Evolutionary conservation across 495 filamentous ascomycete genomes (phyloP).

Genomic region (Aspergillus haitiensis): DNA sequence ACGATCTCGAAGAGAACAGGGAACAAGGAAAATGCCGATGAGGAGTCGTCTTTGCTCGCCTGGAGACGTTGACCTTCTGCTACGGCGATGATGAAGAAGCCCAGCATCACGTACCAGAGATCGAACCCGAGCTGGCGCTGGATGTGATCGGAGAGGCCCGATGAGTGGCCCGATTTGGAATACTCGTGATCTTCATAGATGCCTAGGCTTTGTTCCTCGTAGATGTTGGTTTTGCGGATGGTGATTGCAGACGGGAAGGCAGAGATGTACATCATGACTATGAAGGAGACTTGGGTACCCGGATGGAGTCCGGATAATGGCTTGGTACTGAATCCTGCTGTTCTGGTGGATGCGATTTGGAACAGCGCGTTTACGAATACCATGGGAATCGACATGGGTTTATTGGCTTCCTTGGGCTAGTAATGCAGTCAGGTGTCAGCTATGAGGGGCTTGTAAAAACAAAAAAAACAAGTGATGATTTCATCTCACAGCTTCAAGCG

Average conservation of each 20-base stretch:
- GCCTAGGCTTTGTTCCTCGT: conserved; percentile 85
- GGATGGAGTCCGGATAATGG: conserved; percentile 73
- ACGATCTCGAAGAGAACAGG: conserved; percentile 83
- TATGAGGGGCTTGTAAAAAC: too few relatives aligned
- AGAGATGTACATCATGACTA: conserved; percentile 98
- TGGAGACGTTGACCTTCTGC: conserved; percentile 64
- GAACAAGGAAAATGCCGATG: conserved; percentile 51
- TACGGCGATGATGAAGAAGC: conserved; percentile 77
- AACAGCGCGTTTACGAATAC: conserved; percentile 76
- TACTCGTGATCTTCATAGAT: conserved; percentile 55
- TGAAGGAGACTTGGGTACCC: conserved; percentile 81
- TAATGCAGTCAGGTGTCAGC: conserved; percentile 1
- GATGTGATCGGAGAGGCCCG: conserved; percentile 64
- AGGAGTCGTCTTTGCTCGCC: conserved; percentile 31
- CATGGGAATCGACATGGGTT: conserved; percentile 55
- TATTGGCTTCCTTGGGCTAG: conserved; percentile 45
- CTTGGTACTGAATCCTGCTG: conserved; percentile 76
- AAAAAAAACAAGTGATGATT: neutral
- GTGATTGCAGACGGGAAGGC: conserved; percentile 88
- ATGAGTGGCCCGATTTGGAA: conserved; percentile 40
- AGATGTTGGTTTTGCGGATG: conserved; percentile 84
- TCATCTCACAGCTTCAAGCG: conserved; percentile 71
- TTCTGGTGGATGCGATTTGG: conserved; percentile 78
- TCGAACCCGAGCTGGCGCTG: conserved; percentile 84
- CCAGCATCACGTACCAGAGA: conserved; percentile 84